phyloP scores from a whole-genome alignment of 805 yeast species.

The Pichia exigua region DNA sequence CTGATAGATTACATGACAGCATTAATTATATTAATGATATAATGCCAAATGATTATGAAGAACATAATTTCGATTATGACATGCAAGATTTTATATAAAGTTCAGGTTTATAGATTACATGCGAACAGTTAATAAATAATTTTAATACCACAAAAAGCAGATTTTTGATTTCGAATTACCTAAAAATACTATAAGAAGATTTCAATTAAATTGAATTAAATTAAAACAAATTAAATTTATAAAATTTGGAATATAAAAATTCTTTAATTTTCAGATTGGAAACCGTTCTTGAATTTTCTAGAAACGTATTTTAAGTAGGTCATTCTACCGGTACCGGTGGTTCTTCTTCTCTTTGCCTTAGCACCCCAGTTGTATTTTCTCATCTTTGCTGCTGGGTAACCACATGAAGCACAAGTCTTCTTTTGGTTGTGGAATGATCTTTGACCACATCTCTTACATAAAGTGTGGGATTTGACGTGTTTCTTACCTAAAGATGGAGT shows the following conservation, averaged over 20 bases:
- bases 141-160: constrained; percentile 4
- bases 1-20: constrained; percentile 62
- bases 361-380: constrained; percentile 99
- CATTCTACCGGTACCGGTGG: constrained; percentile 99
- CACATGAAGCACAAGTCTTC: constrained; percentile 98
- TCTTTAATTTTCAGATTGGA: constrained; percentile 55
- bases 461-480: constrained; percentile 99
- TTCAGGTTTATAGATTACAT: neutral
- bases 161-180: neutral
- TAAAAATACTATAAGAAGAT: constrained; percentile 3
- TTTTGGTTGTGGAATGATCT: constrained; percentile 99
- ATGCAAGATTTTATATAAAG: neutral
- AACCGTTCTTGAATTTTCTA: constrained; percentile 98
- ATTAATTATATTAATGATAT: constrained; percentile 40
- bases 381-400: constrained; percentile 99
- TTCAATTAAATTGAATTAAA: neutral
- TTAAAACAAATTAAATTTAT: neutral
- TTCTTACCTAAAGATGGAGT: constrained; percentile 99
- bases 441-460: constrained; percentile 98
- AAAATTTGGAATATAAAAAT: neutral
- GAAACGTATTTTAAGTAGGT: constrained; percentile 93
- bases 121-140: neutral
- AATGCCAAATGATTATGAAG: constrained; percentile 15
- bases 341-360: constrained; percentile 99
- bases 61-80: neutral